phyloP scores from a whole-genome alignment of 371 early-diverging fungal genomes.

The Thermomucor indicae-seudaticae region DNA sequence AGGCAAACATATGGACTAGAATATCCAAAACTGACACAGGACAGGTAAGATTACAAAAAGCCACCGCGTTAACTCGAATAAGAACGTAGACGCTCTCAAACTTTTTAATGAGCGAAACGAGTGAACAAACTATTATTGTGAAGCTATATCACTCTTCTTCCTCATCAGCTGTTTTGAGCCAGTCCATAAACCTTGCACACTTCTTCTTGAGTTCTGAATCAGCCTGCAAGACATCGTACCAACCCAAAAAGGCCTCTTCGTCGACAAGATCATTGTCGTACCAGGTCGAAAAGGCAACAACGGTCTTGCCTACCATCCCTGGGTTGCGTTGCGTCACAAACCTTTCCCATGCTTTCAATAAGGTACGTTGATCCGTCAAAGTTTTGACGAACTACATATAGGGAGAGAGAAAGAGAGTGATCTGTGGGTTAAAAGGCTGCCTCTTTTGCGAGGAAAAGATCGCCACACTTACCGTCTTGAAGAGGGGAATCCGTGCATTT shows the following conservation, averaged over 20 bases:
- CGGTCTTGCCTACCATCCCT: slow-evolving; percentile 45
- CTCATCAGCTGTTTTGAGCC: slow-evolving; percentile 69
- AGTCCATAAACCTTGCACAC: slow-evolving; percentile 61
- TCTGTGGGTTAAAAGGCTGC: background rate
- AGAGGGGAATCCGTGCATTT: slow-evolving; percentile 41
- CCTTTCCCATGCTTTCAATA: slow-evolving; percentile 66
- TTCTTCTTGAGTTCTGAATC: slow-evolving; percentile 52
- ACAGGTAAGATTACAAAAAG: too few species aligned
- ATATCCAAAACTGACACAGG: too few species aligned
- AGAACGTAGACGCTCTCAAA: too few species aligned
- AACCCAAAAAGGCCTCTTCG: slow-evolving; percentile 63
- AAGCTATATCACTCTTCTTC: slow-evolving; percentile 47
- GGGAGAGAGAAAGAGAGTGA: background rate
- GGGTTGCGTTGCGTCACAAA: slow-evolving; percentile 49
- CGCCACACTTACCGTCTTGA: slow-evolving; percentile 41
- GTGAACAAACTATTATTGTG: too few species aligned
- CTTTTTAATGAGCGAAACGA: too few species aligned
- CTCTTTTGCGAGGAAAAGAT: background rate
- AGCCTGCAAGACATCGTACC: slow-evolving; percentile 53
- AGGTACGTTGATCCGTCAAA: slow-evolving; percentile 51
- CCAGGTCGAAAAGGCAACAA: slow-evolving; percentile 54
- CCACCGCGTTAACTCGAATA: too few species aligned
- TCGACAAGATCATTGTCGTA: slow-evolving; percentile 73
- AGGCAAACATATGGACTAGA: too few species aligned
- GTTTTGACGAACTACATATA: slow-evolving; percentile 64